phyloP scores from a whole-genome alignment of 176 grass and related monocot genomes.

The Oropetium thomaeum region DNA sequence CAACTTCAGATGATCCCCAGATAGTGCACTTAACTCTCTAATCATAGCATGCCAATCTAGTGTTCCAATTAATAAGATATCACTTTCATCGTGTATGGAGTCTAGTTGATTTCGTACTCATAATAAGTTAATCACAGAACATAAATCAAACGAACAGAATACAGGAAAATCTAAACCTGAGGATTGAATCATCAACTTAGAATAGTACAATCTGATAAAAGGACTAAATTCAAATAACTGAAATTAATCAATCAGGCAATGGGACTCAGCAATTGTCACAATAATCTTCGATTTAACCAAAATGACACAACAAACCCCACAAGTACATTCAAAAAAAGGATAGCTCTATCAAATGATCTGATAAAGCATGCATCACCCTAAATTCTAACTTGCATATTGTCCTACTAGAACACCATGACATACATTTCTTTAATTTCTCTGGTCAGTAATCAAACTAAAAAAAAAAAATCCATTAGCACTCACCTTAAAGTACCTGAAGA shows the following conservation, averaged over 20 bases:
- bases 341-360: background rate
- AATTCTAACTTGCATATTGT: background rate
- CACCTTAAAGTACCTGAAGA: constrained; percentile 99
- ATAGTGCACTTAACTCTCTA: background rate
- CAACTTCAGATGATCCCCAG: background rate
- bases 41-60: background rate
- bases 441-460: background rate
- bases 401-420: background rate
- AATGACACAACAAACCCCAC: background rate
- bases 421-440: constrained; percentile 6
- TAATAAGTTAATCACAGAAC: background rate
- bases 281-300: background rate
- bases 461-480: background rate
- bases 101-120: background rate
- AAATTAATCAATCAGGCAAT: background rate
- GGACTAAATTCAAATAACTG: background rate
- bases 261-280: background rate
- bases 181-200: background rate
- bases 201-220: background rate
- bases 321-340: background rate
- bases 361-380: background rate
- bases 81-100: background rate
- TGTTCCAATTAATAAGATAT: constrained; percentile 2
- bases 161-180: background rate
- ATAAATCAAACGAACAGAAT: background rate